Evolutionary conservation across 305 asterid genomes (phyloP).

Genomic region (Ajuga reptans): DNA sequence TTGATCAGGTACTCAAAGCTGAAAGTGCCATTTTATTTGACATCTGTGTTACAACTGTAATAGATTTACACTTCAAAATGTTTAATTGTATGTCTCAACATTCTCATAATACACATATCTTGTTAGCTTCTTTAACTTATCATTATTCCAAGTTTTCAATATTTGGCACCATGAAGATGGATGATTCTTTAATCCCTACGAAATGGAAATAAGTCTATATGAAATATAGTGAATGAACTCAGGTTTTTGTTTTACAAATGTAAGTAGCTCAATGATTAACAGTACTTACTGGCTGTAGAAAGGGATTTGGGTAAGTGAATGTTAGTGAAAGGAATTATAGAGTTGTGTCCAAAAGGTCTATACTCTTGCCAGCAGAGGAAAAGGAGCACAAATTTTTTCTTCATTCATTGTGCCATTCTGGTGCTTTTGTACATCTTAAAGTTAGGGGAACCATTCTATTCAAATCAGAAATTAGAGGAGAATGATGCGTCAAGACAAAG

Average conservation of each 20-base stretch:
- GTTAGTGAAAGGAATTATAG: background rate
- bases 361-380: background rate
- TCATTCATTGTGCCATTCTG: background rate
- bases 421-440: background rate
- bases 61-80: background rate
- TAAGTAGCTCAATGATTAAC: background rate
- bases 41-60: background rate
- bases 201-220: slow-evolving; percentile 1
- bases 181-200: background rate
- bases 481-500: background rate
- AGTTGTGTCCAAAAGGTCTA: background rate
- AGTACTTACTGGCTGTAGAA: background rate
- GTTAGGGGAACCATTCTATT: background rate
- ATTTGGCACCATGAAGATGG: background rate
- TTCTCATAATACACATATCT: background rate
- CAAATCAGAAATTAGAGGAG: background rate
- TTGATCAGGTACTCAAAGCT: slow-evolving; percentile 63
- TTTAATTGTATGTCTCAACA: background rate
- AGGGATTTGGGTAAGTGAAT: background rate
- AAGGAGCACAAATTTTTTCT: background rate
- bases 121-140: background rate
- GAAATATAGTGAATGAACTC: background rate
- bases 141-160: background rate
- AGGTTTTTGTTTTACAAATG: background rate
- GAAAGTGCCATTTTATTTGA: background rate